Base-by-base conservation (phyloP, 805 yeast genomes). In the Cyberlindnera maritima region DNA sequence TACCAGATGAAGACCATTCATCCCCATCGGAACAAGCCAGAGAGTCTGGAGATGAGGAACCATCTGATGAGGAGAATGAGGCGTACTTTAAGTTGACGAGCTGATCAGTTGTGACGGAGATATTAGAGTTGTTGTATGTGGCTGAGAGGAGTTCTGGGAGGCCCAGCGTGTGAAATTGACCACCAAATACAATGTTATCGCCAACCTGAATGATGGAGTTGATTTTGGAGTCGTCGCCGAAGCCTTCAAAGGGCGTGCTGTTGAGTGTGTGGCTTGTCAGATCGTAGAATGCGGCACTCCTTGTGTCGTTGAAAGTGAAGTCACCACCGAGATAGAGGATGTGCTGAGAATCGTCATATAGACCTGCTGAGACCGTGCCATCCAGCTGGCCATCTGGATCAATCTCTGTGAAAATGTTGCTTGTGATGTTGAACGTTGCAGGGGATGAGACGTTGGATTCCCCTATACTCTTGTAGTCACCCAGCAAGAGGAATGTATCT, bases 321-420 rank as follows among this genome's bases (percentile, higher is more conserved):
- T 78, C 74, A 18, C 99, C 99, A 10, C 97, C 99, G 41, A 88
- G 75, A 59, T 87, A 89, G 0, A 88, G 74, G 19, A 78, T 46
- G 19, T 75, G 65, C 29, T 66, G 62, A 38, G 70, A 72, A 2
- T 54, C 40, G 64, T 82, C 83, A 45, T 80, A 77, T 35, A 69
- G 67, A 0, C 78, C 72, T 0, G 81, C 57, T 3, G 63, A 55
- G 2, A 84, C 72, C 1, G 61, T 47, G 6, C 81, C 83, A 3
- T 41, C 21, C 0, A 57, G 36, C 10, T 62, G 38, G 1, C 52
- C 19, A 12, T 56, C 37, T 21, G 60, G 33, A 36, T 68, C 65
- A 7, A 70, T 52, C 4, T 56, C 59, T 12, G 43, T 41, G 39
- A 62, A 55, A 1, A 60, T 46, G 7, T 62, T 49, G 7, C 53